Conservation (phyloP, 495 filamentous ascomycete species). For the Xylaria grammica region DNA sequence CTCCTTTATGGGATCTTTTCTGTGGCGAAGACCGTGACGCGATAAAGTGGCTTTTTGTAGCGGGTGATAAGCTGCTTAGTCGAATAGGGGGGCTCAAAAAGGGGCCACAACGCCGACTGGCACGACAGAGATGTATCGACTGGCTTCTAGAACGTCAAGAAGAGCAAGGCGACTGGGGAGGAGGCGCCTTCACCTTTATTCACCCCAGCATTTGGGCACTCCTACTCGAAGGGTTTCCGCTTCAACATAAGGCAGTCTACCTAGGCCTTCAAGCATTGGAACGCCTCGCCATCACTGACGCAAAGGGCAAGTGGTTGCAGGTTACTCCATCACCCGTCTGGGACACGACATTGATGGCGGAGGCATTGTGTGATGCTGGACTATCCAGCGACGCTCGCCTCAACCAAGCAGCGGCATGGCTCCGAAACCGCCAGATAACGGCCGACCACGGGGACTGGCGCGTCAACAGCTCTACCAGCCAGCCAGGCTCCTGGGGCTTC, state of each 20-base stretch:
- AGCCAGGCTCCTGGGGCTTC: conserved; percentile 43
- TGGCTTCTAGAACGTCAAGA: conserved; percentile 45
- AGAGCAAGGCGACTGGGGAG: conserved; percentile 35
- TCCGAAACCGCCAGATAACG: conserved; percentile 32
- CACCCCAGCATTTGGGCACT: conserved; percentile 36
- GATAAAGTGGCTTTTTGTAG: conserved; percentile 31
- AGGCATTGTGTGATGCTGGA: conserved; percentile 33
- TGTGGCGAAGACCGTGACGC: conserved; percentile 7
- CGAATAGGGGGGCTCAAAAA: conserved; percentile 28
- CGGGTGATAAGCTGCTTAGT: conserved; percentile 35
- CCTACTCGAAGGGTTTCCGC: conserved; percentile 36
- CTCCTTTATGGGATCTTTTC: conserved; percentile 11
- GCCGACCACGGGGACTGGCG: conserved; percentile 40
- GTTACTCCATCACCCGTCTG: conserved; percentile 37
- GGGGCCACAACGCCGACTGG: conserved; percentile 22
- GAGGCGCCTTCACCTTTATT: conserved; percentile 42
- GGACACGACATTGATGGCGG: conserved; percentile 46
- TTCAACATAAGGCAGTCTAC: conserved; percentile 19
- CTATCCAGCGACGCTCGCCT: conserved; percentile 16
- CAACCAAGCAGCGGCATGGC: conserved; percentile 33
- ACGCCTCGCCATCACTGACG: conserved; percentile 35
- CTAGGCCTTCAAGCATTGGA: conserved; percentile 35
- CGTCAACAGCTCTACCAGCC: conserved; percentile 31
- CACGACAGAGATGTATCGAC: conserved; percentile 26
- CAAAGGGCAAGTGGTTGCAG: conserved; percentile 33